phyloP scores from a whole-genome alignment of 202 grass and related monocot genomes.

The Bolboschoenoplectus hybrid region DNA sequence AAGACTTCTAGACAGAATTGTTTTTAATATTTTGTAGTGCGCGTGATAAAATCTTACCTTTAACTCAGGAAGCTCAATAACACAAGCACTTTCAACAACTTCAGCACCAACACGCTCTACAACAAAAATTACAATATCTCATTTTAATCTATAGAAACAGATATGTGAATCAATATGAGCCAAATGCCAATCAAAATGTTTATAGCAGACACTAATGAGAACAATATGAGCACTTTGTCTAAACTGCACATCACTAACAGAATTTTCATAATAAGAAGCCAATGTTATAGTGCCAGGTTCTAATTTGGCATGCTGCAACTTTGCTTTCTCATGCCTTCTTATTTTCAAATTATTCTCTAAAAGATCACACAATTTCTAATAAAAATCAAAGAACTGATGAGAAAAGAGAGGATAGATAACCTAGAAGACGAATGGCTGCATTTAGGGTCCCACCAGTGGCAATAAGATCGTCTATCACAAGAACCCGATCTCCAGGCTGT shows the following conservation, averaged over 20 bases:
- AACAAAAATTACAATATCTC: constrained; percentile 29
- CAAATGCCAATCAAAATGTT: neutral
- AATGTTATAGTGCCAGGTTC: neutral
- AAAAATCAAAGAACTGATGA: neutral
- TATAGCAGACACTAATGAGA: neutral
- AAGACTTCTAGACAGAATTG: neutral
- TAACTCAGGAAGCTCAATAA: constrained; percentile 89
- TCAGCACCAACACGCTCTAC: constrained; percentile 88
- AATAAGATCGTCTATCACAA: constrained; percentile 93
- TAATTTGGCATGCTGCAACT: neutral
- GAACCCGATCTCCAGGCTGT: constrained; percentile 54
- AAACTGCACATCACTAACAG: neutral
- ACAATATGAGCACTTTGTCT: neutral
- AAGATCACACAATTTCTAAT: neutral
- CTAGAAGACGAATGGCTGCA: constrained; percentile 84
- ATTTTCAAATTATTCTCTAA: neutral
- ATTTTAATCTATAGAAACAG: neutral
- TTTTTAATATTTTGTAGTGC: constrained; percentile 15
- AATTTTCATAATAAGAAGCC: neutral
- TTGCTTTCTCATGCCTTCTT: neutral
- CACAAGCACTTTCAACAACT: constrained; percentile 90
- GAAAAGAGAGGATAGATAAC: constrained; percentile 43
- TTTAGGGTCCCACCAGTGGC: constrained; percentile 87
- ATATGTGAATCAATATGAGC: neutral
- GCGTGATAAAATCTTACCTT: constrained; percentile 57